phyloP scores from a whole-genome alignment of 2,329 filamentous ascomycete species.

The Aspergillus latus region DNA sequence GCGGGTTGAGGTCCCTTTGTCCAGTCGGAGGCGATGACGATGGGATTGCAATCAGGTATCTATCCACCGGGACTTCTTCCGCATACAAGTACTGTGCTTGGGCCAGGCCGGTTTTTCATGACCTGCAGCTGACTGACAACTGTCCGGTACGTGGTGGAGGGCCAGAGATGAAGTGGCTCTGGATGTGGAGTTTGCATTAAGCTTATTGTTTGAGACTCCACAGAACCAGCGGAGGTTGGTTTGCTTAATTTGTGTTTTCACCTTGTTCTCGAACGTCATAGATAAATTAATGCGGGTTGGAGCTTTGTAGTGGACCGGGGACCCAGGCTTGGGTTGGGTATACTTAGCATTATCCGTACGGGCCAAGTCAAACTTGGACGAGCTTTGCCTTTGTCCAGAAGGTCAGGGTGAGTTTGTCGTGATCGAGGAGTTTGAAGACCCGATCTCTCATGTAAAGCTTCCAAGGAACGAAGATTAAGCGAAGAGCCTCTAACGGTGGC shows the following conservation, averaged over 20 bases:
- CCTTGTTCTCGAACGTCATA: background rate
- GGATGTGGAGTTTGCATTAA: slow-evolving; percentile 2
- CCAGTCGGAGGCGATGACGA: background rate
- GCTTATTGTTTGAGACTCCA: slow-evolving; percentile 9
- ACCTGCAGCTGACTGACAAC: background rate
- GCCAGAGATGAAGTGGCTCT: background rate
- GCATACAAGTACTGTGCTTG: background rate
- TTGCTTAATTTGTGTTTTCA: background rate
- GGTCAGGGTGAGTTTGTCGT: background rate
- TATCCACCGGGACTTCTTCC: background rate
- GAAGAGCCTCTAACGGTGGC: background rate
- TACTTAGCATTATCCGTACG: background rate
- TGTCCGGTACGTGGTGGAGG: background rate
- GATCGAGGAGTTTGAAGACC: background rate
- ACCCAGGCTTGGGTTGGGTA: background rate
- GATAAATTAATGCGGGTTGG: background rate
- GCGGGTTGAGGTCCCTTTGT: background rate
- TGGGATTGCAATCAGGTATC: slow-evolving; percentile 3
- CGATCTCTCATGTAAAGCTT: background rate
- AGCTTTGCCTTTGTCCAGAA: background rate
- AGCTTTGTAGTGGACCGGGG: background rate
- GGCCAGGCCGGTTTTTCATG: background rate
- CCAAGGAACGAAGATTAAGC: background rate
- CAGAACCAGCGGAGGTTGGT: background rate
- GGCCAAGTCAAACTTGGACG: background rate